These are phyloP conservation scores for Chamaecrista fasciculata DNA, from an alignment of 306 rosid genomes.

Conservation along the genomic window DNA sequence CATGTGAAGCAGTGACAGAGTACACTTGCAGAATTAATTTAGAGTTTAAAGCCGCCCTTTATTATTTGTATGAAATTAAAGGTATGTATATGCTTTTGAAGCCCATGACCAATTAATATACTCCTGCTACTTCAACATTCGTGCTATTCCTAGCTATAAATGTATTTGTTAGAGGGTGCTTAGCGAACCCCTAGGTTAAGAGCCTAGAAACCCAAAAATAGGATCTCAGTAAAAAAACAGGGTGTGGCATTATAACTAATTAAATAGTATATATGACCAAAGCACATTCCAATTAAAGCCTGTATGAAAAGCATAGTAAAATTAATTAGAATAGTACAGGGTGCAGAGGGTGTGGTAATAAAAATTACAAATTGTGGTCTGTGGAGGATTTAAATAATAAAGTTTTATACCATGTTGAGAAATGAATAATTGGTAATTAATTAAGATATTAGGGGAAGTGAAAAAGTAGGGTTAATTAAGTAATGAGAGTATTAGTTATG, in stretches of 20 bases:
- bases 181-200: neutral
- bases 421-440: too few relatives aligned
- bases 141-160: too few relatives aligned
- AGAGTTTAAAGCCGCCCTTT: conserved; percentile 8
- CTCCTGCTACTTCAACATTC: neutral
- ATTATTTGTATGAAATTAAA: conserved; percentile 6
- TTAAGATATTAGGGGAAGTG: neutral
- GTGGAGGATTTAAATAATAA: neutral
- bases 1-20: conserved; percentile 5
- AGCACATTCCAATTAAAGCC: neutral
- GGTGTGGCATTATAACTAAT: too few relatives aligned
- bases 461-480: neutral
- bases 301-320: neutral
- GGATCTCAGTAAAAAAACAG: too few relatives aligned
- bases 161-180: too few relatives aligned
- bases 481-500: neutral
- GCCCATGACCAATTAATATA: neutral
- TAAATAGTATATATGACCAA: too few relatives aligned
- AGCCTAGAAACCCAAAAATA: neutral
- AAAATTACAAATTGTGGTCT: too few relatives aligned
- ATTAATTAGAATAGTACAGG: neutral
- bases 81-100: neutral
- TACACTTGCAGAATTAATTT: neutral
- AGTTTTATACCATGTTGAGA: neutral
- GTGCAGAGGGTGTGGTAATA: neutral